These are phyloP conservation scores for Beauveria sp. DNA, from an alignment of 2,329 filamentous ascomycete species.

Conservation along the genomic window DNA sequence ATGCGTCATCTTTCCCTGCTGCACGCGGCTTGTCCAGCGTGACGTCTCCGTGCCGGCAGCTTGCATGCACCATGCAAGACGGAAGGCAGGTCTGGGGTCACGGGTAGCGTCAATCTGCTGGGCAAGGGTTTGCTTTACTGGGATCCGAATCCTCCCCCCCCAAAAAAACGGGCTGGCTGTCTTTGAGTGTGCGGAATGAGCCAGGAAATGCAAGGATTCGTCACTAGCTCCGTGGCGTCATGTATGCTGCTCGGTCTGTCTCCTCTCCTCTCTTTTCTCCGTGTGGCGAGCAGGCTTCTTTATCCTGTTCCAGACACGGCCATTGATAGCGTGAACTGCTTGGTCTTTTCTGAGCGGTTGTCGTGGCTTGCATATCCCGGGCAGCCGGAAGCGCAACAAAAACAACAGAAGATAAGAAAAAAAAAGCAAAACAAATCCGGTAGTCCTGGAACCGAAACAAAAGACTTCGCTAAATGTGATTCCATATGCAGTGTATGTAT, in stretches of 20 bases:
- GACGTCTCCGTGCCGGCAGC: background rate
- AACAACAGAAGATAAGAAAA: background rate
- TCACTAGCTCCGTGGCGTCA: background rate
- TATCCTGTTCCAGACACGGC: background rate
- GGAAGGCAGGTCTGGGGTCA: conserved; percentile 1
- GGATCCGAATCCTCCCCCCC: background rate
- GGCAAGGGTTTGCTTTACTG: background rate
- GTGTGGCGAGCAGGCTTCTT: background rate
- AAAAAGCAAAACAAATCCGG: background rate
- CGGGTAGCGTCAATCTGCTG: background rate
- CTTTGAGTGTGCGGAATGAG: background rate
- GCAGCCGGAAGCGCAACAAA: background rate
- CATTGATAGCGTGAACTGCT: background rate
- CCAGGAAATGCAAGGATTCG: background rate
- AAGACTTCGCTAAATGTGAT: conserved; percentile 6
- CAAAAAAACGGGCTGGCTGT: background rate
- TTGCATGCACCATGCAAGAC: conserved; percentile 9
- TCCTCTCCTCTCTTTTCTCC: background rate
- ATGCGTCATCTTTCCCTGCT: background rate
- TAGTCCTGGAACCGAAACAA: background rate
- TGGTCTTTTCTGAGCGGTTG: background rate
- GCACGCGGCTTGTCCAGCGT: background rate
- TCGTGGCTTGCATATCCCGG: background rate
- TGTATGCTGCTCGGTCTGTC: background rate
- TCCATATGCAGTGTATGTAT: conserved; percentile 2